A percentile compares a stretch with the other conserved stretches of the same genome.
phyloP scores from a whole-genome alignment of 2,329 filamentous ascomycete genomes.

The Ophiostoma himal-ulmi region DNA sequence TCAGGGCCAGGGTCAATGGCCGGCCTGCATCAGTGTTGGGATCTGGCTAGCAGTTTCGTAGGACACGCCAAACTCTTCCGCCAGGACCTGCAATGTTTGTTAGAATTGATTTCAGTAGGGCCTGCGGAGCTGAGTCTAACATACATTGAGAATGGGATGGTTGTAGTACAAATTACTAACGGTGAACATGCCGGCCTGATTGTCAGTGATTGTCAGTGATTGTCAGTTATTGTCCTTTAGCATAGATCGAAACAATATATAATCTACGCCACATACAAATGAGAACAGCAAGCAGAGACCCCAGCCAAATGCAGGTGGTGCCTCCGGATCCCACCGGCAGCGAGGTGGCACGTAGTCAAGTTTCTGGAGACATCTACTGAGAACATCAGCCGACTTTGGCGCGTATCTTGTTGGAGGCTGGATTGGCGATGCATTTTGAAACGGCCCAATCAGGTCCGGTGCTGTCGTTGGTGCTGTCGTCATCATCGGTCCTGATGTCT shows the following conservation, averaged over 20 bases:
- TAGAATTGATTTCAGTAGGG: background rate
- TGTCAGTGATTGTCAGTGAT: background rate
- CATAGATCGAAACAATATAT: background rate
- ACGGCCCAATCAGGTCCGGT: background rate
- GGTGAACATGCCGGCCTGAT: slow-evolving; percentile 40
- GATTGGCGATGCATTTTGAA: background rate
- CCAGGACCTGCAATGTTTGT: slow-evolving; percentile 51
- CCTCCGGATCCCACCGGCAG: slow-evolving; percentile 19
- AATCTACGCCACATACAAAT: background rate
- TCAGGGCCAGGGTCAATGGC: slow-evolving; percentile 59
- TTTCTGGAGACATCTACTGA: background rate
- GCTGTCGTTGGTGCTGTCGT: background rate
- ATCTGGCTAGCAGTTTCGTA: slow-evolving; percentile 60
- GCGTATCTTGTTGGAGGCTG: background rate
- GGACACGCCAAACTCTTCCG: slow-evolving; percentile 56
- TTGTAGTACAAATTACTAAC: slow-evolving; percentile 75
- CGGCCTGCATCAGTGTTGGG: slow-evolving; percentile 64
- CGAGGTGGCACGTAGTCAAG: background rate
- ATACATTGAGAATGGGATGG: slow-evolving; percentile 59
- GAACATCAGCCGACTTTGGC: background rate
- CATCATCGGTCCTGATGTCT: background rate
- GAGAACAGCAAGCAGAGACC: slow-evolving; percentile 5
- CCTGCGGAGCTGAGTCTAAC: background rate
- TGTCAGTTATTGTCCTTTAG: background rate
- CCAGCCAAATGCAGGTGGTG: slow-evolving; percentile 17